A percentile compares a stretch with the other conserved stretches of the same genome.
Conservation (phyloP, 768 basidiomycete genomes). For the Naganishia kalamii region DNA sequence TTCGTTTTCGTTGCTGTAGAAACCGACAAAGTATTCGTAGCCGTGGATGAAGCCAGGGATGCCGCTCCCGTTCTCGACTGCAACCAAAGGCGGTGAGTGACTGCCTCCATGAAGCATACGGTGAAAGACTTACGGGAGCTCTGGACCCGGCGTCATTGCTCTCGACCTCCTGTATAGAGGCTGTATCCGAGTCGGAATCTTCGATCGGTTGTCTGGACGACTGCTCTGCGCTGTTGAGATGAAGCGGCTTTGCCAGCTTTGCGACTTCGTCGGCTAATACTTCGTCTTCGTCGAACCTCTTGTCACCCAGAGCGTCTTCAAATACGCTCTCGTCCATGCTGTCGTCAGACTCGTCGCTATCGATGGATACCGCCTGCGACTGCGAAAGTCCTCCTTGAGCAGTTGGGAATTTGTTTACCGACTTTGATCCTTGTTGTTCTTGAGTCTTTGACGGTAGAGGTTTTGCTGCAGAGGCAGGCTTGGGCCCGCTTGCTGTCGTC, state of each 20-base stretch:
- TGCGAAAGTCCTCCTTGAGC: conserved; percentile 10
- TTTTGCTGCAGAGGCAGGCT: background rate
- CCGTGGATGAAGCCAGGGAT: conserved; percentile 2
- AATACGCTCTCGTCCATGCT: background rate
- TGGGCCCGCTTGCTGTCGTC: background rate
- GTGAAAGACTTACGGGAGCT: background rate
- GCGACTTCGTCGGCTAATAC: conserved; percentile 10
- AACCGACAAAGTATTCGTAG: background rate
- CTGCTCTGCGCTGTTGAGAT: too few species aligned
- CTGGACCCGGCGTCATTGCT: background rate
- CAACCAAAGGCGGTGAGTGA: background rate
- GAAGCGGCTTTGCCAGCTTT: background rate
- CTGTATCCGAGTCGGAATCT: background rate
- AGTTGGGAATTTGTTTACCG: background rate
- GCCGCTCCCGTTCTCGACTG: background rate
- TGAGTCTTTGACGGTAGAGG: background rate
- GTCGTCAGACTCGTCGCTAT: conserved; percentile 10
- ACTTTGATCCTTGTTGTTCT: background rate
- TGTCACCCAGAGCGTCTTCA: background rate
- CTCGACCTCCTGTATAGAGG: background rate
- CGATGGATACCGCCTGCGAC: conserved; percentile 12
- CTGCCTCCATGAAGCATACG: background rate
- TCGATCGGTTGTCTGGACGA: background rate
- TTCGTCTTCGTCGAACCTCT: conserved; percentile 4
- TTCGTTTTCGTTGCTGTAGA: conserved; percentile 4